phyloP scores from a whole-genome alignment of 495 filamentous ascomycete species.

The Chaetomium tenue region DNA sequence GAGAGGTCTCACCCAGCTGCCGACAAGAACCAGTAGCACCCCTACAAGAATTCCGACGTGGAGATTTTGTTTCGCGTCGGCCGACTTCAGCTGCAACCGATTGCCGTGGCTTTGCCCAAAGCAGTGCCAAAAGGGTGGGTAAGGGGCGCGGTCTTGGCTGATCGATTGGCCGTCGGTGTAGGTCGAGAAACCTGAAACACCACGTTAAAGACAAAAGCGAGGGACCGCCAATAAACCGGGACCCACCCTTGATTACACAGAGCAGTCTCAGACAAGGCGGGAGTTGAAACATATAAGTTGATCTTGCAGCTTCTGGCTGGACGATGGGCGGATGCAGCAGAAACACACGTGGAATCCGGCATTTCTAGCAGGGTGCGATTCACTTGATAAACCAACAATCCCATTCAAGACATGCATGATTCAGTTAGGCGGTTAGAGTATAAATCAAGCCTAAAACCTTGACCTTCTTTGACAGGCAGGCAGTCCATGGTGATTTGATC shows the following conservation, averaged over 20 bases:
- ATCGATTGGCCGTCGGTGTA: conserved; percentile 11
- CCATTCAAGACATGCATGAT: too few relatives aligned
- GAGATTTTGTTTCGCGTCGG: neutral
- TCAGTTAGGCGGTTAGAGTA: too few relatives aligned
- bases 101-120: neutral
- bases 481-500: too few relatives aligned
- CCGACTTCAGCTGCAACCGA: neutral
- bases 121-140: neutral
- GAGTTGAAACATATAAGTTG: neutral
- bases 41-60: neutral
- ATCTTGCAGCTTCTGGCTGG: too few relatives aligned
- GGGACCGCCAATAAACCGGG: neutral
- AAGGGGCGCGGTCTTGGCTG: conserved; percentile 14
- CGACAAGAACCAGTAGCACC: neutral
- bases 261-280: neutral
- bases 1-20: neutral
- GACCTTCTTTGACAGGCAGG: too few relatives aligned
- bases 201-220: neutral
- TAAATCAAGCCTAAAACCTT: too few relatives aligned
- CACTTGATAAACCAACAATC: too few relatives aligned
- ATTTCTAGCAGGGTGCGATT: too few relatives aligned
- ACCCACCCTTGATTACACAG: neutral
- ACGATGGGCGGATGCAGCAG: too few relatives aligned
- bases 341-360: too few relatives aligned
- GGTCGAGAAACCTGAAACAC: conserved; percentile 12